Conservation (phyloP, 208 protist genomes). For the Spongospora subterranea region DNA sequence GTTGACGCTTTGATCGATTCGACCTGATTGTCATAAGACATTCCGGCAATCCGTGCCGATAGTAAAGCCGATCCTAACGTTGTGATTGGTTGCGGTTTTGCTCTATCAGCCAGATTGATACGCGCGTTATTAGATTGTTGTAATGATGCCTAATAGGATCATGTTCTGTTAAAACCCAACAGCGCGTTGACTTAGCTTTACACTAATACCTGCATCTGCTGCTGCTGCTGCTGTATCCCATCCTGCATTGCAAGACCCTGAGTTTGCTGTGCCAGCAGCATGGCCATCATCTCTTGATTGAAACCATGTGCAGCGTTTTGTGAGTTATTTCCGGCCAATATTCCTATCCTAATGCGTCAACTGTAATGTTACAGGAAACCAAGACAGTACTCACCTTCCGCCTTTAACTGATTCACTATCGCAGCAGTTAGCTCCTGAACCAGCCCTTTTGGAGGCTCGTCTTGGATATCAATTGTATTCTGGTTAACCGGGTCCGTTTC, state of each 20-base stretch:
- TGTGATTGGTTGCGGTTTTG: constrained; percentile 13
- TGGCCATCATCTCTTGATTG: not conserved
- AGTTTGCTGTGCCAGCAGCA: constrained; percentile 50
- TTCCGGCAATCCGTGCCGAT: not conserved
- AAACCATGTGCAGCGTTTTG: not conserved
- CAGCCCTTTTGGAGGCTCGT: constrained; percentile 39
- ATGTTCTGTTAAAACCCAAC: too few species aligned
- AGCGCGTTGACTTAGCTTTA: too few species aligned
- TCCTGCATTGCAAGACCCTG: not conserved
- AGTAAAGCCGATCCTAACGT: constrained; percentile 41
- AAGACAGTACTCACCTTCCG: not conserved
- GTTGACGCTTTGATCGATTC: not conserved
- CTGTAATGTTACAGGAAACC: not conserved
- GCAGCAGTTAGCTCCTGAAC: constrained; percentile 48
- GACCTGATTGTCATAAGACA: constrained; percentile 55
- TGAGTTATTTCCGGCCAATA: not conserved
- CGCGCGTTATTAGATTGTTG: too few species aligned
- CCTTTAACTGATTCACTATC: constrained; percentile 13
- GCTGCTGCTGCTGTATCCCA: too few species aligned
- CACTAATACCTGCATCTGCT: too few species aligned
- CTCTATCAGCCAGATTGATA: constrained; percentile 7
- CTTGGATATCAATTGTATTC: not conserved
- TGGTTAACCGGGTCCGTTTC: constrained; percentile 35
- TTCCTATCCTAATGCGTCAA: not conserved
- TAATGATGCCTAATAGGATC: too few species aligned